Evolutionary conservation across 768 basidiomycete genomes (phyloP).

Genomic region (Trametes cinnabarina): DNA sequence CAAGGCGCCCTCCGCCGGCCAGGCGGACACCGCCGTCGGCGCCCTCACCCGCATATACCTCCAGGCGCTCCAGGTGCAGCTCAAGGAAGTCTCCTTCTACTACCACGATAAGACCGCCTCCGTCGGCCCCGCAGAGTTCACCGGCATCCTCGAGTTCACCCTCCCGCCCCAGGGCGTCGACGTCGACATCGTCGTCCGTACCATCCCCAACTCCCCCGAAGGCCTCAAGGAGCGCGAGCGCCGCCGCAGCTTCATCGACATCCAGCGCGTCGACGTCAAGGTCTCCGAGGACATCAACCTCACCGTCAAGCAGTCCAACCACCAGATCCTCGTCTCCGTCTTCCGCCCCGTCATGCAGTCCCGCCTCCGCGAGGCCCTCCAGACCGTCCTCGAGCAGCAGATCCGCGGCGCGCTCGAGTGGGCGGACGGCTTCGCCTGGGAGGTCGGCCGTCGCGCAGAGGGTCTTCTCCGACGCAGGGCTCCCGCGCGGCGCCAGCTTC

Average conservation of each 20-base stretch:
- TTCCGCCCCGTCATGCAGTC: constrained; percentile 61
- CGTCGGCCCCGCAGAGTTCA: constrained; percentile 55
- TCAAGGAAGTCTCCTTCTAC: constrained; percentile 71
- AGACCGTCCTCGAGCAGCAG: constrained; percentile 56
- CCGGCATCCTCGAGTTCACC: constrained; percentile 58
- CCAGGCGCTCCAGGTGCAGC: constrained; percentile 61
- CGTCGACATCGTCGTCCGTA: constrained; percentile 61
- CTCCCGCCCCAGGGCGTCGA: constrained; percentile 69
- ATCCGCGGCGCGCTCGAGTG: constrained; percentile 50
- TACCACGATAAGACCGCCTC: constrained; percentile 60
- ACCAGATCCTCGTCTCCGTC: constrained; percentile 55
- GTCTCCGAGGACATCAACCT: constrained; percentile 58
- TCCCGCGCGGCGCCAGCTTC: constrained; percentile 46
- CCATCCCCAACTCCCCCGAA: constrained; percentile 51
- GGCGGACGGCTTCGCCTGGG: constrained; percentile 56
- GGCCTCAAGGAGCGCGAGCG: constrained; percentile 45
- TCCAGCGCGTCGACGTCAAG: constrained; percentile 54
- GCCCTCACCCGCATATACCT: constrained; percentile 64
- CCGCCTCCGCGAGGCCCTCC: constrained; percentile 58
- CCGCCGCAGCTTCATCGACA: constrained; percentile 50
- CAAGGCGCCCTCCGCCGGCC: constrained; percentile 36
- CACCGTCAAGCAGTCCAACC: constrained; percentile 59
- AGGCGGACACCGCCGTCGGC: constrained; percentile 51
- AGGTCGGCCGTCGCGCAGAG: constrained; percentile 52
- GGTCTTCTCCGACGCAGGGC: constrained; percentile 67